These are phyloP conservation scores for Capsicum pubescens DNA, from an alignment of 257 asterid genomes.

Conservation along the genomic window DNA sequence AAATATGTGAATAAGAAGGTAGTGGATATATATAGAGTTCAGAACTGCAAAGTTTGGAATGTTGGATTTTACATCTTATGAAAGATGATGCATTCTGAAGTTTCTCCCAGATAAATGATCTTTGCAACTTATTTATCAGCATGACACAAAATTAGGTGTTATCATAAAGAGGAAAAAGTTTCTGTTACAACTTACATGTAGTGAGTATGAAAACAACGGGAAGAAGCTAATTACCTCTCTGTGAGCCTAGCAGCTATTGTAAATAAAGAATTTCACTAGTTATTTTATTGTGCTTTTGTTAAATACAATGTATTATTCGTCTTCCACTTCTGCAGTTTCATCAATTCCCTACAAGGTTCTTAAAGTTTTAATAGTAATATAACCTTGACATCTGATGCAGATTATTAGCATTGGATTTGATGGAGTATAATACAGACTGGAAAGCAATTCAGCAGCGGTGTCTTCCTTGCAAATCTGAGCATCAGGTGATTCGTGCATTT, in stretches of 20 bases:
- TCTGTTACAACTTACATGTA: neutral
- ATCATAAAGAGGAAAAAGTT: neutral
- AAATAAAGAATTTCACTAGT: constrained; percentile 2
- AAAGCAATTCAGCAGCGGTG: constrained; percentile 88
- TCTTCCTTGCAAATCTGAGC: constrained; percentile 96
- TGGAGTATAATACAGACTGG: constrained; percentile 97
- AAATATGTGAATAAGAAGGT: neutral
- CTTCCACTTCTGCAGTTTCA: neutral
- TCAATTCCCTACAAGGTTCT: constrained; percentile 7
- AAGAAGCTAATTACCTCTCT: neutral
- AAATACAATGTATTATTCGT: neutral
- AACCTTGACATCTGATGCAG: constrained; percentile 52
- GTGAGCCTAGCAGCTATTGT: constrained; percentile 13
- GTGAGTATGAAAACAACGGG: neutral
- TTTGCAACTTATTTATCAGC: neutral
- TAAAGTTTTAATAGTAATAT: neutral
- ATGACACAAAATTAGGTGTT: neutral
- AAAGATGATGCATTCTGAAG: neutral
- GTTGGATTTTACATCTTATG: neutral
- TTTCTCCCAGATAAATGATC: neutral
- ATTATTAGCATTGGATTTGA: constrained; percentile 86
- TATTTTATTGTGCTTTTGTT: neutral
- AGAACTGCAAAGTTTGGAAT: neutral
- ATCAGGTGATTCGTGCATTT: constrained; percentile 66
- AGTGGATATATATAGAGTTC: neutral